Evolutionary conservation across 2,329 filamentous ascomycete species (phyloP).

Genomic region (Neobulgaria alba): DNA sequence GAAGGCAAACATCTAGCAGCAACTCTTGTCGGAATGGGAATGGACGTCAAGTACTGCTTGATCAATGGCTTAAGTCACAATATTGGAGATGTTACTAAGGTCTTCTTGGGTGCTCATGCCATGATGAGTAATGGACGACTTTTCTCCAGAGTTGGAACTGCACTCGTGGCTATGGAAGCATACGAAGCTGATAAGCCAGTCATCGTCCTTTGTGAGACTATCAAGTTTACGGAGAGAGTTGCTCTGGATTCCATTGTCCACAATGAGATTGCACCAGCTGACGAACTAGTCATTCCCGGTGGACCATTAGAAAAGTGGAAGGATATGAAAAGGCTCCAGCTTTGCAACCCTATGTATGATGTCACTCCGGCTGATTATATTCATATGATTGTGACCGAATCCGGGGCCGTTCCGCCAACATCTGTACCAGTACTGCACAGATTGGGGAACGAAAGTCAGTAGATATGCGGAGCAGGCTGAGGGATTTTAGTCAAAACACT

Average conservation of each 20-base stretch:
- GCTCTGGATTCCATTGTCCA: constrained; percentile 86
- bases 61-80: constrained; percentile 70
- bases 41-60: constrained; percentile 74
- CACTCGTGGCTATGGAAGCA: constrained; percentile 76
- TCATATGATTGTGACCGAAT: constrained; percentile 83
- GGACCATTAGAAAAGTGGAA: constrained; percentile 42
- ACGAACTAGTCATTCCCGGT: constrained; percentile 44
- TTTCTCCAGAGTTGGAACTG: constrained; percentile 81
- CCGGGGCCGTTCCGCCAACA: constrained; percentile 76
- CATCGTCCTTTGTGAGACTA: constrained; percentile 83
- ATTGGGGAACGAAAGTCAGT: constrained; percentile 35
- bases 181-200: constrained; percentile 69
- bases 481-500: no score
- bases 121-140: constrained; percentile 94
- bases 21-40: constrained; percentile 54
- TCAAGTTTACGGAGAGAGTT: constrained; percentile 90
- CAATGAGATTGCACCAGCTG: constrained; percentile 80
- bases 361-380: constrained; percentile 83
- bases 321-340: constrained; percentile 50
- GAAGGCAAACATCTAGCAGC: constrained; percentile 66
- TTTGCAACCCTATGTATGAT: constrained; percentile 78
- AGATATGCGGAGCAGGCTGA: no score
- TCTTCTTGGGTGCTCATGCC: constrained; percentile 81
- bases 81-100: constrained; percentile 51
- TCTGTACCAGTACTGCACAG: constrained; percentile 71